Evolutionary conservation across 805 yeast species (phyloP).

Genomic region (Priceomyces medius): DNA sequence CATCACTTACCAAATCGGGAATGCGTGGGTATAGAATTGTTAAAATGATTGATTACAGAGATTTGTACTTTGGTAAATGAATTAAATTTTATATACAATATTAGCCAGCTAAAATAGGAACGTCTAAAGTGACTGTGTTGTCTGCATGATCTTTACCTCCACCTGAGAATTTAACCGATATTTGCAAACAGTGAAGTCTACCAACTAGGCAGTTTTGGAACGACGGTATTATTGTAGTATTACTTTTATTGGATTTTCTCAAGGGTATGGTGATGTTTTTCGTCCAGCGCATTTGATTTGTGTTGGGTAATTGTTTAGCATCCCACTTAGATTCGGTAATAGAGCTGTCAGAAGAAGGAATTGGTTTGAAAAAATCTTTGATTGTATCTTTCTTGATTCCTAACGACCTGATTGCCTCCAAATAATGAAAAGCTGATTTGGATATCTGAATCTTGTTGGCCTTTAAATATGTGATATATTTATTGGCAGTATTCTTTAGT

Average conservation of each 20-base stretch:
- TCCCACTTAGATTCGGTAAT: slow-evolving; percentile 29
- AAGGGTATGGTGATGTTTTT: slow-evolving; percentile 42
- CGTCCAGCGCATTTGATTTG: slow-evolving; percentile 19
- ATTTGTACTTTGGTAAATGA: slow-evolving; percentile 4
- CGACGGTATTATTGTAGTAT: slow-evolving; percentile 55
- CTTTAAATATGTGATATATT: slow-evolving; percentile 35
- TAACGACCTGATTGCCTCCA: slow-evolving; percentile 37
- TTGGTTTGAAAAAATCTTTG: slow-evolving; percentile 33
- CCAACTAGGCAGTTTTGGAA: slow-evolving; percentile 66
- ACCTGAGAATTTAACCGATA: slow-evolving; percentile 44
- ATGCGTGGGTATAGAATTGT: too few relatives aligned
- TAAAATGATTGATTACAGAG: too few relatives aligned
- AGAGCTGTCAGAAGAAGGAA: slow-evolving; percentile 23
- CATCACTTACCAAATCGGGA: slow-evolving; percentile 24
- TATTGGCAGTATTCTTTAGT: slow-evolving; percentile 32
- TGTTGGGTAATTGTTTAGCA: slow-evolving; percentile 16
- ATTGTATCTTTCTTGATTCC: slow-evolving; percentile 42
- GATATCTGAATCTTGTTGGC: slow-evolving; percentile 32
- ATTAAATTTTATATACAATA: not conserved
- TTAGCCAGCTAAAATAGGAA: slow-evolving; percentile 37
- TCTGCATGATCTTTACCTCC: slow-evolving; percentile 35
- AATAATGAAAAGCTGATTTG: slow-evolving; percentile 32
- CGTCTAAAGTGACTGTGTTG: slow-evolving; percentile 32
- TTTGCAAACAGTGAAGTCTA: slow-evolving; percentile 54
- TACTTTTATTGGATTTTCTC: slow-evolving; percentile 40